A percentile compares a stretch with the other conserved stretches of the same genome.
phyloP scores from a whole-genome alignment of 2,329 filamentous ascomycete species.

The Trichophyton rubrum region DNA sequence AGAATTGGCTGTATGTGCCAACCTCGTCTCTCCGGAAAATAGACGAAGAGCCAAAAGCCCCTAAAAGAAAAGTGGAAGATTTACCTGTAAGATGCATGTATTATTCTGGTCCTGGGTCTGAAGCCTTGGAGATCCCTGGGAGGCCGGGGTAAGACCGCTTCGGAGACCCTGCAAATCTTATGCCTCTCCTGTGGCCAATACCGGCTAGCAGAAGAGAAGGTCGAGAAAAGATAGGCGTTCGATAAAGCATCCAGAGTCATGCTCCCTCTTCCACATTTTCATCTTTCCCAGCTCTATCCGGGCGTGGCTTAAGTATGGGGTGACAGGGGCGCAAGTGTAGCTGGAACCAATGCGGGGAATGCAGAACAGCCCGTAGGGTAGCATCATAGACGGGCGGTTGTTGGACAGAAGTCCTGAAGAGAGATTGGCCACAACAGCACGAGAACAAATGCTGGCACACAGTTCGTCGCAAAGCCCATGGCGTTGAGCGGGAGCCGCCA shows the following conservation, averaged over 20 bases:
- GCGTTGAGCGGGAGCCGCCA: neutral
- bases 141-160: neutral
- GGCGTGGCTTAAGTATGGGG: slow-evolving; percentile 3
- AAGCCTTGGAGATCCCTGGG: neutral
- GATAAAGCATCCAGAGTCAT: neutral
- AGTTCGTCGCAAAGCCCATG: neutral
- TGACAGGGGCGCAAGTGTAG: neutral
- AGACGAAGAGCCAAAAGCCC: slow-evolving; percentile 3
- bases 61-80: neutral
- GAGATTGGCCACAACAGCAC: slow-evolving; percentile 1
- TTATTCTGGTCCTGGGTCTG: neutral
- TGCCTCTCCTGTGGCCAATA: neutral
- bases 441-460: neutral
- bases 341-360: slow-evolving; percentile 5
- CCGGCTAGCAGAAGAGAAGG: neutral
- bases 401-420: neutral
- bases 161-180: slow-evolving; percentile 1
- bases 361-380: neutral
- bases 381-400: neutral
- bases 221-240: neutral
- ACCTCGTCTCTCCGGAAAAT: slow-evolving; percentile 6
- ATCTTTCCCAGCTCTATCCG: slow-evolving; percentile 2
- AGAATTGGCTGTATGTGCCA: slow-evolving; percentile 1
- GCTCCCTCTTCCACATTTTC: neutral
- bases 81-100: neutral